A percentile compares a stretch with the other conserved stretches of the same genome.
Conservation (phyloP, 2,329 filamentous ascomycete genomes). For the Claviceps sp. region DNA sequence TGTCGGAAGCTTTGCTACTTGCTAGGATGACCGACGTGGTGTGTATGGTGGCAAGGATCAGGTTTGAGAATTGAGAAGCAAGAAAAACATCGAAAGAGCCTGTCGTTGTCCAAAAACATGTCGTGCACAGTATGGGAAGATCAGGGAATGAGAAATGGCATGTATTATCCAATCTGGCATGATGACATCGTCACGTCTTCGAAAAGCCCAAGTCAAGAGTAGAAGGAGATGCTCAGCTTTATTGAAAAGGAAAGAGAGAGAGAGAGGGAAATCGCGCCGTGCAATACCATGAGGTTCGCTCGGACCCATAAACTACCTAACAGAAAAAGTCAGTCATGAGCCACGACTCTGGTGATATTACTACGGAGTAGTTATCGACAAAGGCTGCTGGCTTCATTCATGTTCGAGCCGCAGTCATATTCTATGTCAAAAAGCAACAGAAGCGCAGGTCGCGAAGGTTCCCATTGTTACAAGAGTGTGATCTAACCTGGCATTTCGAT, state of each 20-base stretch:
- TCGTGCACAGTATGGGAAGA: background rate
- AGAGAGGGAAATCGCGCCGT: background rate
- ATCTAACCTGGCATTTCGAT: background rate
- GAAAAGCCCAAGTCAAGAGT: background rate
- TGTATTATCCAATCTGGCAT: background rate
- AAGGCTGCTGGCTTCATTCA: background rate
- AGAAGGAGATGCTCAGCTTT: background rate
- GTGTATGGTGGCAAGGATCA: background rate
- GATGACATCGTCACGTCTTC: background rate
- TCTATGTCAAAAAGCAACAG: background rate
- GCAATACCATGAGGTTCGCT: background rate
- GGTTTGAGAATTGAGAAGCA: background rate
- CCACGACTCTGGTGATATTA: background rate
- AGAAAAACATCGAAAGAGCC: background rate
- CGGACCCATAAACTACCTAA: background rate
- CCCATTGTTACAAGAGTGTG: too few relatives aligned
- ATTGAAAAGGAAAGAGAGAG: background rate
- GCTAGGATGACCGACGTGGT: background rate
- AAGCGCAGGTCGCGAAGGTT: background rate
- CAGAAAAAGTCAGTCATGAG: background rate
- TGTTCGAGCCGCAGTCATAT: background rate
- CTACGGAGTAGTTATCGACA: background rate
- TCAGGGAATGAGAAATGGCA: background rate
- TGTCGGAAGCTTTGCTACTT: background rate
- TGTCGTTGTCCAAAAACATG: background rate